A percentile compares a stretch with the other conserved stretches of the same genome.
Evolutionary conservation across 345 rosid genomes (phyloP).

Genomic region (Excoecaria agallocha): DNA sequence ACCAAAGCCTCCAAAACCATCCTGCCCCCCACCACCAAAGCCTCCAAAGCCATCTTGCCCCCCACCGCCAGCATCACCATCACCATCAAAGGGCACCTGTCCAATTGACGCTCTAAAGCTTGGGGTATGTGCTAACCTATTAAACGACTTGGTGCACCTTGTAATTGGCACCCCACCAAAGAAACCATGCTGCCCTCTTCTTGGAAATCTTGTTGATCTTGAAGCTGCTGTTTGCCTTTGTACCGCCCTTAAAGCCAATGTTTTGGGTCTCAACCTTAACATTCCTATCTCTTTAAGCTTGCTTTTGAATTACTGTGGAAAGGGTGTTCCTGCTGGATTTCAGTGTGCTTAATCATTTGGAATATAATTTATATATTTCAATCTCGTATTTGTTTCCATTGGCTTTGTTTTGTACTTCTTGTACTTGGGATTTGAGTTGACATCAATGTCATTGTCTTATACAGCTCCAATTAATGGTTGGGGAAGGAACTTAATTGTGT

Average conservation of each 20-base stretch:
- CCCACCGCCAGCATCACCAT: too few species aligned
- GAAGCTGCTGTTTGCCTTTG: slow-evolving; percentile 25
- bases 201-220: slow-evolving; percentile 5
- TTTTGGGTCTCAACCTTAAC: slow-evolving; percentile 17
- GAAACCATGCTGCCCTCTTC: slow-evolving; percentile 16
- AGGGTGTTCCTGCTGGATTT: slow-evolving; percentile 22
- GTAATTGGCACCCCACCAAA: slow-evolving; percentile 1
- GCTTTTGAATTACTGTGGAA: slow-evolving; percentile 24
- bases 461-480: background rate
- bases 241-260: slow-evolving; percentile 15
- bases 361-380: too few species aligned
- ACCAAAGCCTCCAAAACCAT: slow-evolving; percentile 9
- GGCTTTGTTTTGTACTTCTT: background rate
- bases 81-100: slow-evolving; percentile 1
- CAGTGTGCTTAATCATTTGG: slow-evolving; percentile 5
- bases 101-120: slow-evolving; percentile 19
- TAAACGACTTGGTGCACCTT: slow-evolving; percentile 8
- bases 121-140: slow-evolving; percentile 17
- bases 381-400: background rate
- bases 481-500: background rate
- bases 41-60: too few species aligned
- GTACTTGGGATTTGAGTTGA: background rate
- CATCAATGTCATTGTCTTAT: background rate
- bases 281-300: slow-evolving; percentile 21
- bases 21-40: slow-evolving; percentile 20